Base-by-base conservation (phyloP, 352 stramenopile species). In the Phytopythium oedochilum region DNA sequence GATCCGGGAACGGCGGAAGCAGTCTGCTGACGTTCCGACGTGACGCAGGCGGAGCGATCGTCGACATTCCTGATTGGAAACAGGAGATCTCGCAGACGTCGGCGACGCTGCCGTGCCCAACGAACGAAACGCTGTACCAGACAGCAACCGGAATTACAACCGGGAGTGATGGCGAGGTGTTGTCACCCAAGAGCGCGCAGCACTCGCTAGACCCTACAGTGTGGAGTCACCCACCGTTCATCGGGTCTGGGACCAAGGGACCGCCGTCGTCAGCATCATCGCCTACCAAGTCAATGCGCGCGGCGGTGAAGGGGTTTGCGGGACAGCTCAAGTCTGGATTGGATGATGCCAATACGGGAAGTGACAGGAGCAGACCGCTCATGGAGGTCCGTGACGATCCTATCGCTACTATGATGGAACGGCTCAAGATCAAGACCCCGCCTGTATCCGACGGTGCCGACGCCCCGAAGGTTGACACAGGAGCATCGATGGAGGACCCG, bases 151-250 rank as follows among this genome's bases (percentile, higher is more conserved):
- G 15, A 18, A 35, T 17, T 32, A 26, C 18, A 18, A 60, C 26
- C 6, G 47, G 47, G 1, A 53, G 47, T 12, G 47, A 53, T 2
- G 31, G 47, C n/a, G 47, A 40, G 29, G 28, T n/a, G 20, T 31
- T 38, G 17, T 55, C 57, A 42, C 53, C 53, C 20, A 66, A 86
- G 20, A 68, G 65, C 12, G 52, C 75, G 42, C 73, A 71, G 12
- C 78, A 68, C 42, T 69, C 71, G n/a, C 84, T 73, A 46, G 83
- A 87, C 23, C 76, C 76, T 32, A 87, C 76, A 0, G 23, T 85
- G 57, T 84, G 76, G 76, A 87, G 76, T 46, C 74, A 87, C 32
- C 76, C 76, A 10, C 76, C 76, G 53, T 86, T 86, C 57, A 71
- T 74, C 23, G 59, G 68, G n/a, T 65, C 18, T 28, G 72, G 72